Base-by-base conservation (phyloP, 805 yeast species). In the Starmerella sp. region DNA sequence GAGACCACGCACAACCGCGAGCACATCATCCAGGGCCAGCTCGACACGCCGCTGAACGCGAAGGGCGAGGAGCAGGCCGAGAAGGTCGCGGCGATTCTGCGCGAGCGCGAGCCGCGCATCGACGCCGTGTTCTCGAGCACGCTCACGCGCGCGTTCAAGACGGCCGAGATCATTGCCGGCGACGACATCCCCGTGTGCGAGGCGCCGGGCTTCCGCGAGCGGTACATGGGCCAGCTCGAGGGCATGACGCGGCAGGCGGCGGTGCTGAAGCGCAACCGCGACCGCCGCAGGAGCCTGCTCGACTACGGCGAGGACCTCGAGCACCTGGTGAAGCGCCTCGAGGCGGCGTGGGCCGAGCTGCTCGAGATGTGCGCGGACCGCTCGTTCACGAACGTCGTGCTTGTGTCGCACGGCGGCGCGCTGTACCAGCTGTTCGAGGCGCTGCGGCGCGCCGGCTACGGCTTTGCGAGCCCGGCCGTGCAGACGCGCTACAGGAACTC, bases 341-440 rank as follows among this genome's bases (percentile, higher is more conserved):
- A 30, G 10, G 22, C 14, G 5, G 62, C 57, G 2, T 61, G 52
- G 54, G 51, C 49, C 11, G 34, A 51, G 7, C 38, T 60, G 2
- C 1, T 53, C 1, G 42, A n/a, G 3, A 39, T 46, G 3, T 44
- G 53, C 28, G 35, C 41, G 5, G 39, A 43, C 17, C 30, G 48
- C 4, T 58, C 54, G 9, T 47, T 48, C 45, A 10, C 39, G 2
- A 55, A 54, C 8, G 34, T 63, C 0, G 54, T 57, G 6, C 34
- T 63, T 3, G 65, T 63, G 14, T 60, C 64, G 10, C 66, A 63
- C 43, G 66, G 66, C 13, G 58, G 60, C 3, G 64, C 62, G 5
- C 49, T 63, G 17, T 31, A 45, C 30, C 51, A 52, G 28, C 54
- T 63, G 39, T 47, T 63, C 48, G 41, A 41, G 36, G 53, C 39